Base-by-base conservation (phyloP, 441 rosid species). In the Bruguiera hainesii region DNA sequence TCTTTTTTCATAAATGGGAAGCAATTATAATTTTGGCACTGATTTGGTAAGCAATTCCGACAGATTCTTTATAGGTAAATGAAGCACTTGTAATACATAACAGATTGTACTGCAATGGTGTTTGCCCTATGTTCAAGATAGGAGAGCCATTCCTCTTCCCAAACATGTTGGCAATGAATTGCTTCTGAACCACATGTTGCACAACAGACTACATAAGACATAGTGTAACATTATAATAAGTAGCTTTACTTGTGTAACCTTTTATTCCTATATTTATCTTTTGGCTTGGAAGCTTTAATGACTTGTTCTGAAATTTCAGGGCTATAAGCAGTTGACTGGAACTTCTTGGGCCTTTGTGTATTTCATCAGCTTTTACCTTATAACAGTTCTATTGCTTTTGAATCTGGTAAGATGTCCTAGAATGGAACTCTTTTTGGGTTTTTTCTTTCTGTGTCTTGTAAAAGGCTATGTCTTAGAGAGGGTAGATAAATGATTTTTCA, bases 301-400 rank as follows among this genome's bases (percentile, higher is more conserved):
- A 63, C 70, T 48, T 74, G 42, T 67, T 72, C 71, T 68, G 49
- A 65, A 56, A 35, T 82, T 73, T 56, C 89, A 95, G 99, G 83
- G 96, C 85, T 95, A 95, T 76, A 80, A 71, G 80, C 91, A 80
- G 30, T 74, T 95, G 86, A 90, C 97, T 6, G 96, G 90, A 77
- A 90, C 85, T 25, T 79, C 87, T 65, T 92, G 99, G 99, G 79
- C 87, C 64, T 76, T 87, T 35, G 61, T 67, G 39, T 95, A 95
- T 75, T 95, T 95, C 72, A 78, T 92, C 89, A 95, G 98, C 87
- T 92, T 90, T 87, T 95, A 87, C 80, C 79, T 95, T 51, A 63
- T 92, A 78, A 89, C 93, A 33, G 84, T 90, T 50, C 59, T 95
- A 68, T 78, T 95, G 80, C 96, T 95, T 48, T 69, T 92, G 83